phyloP scores from a whole-genome alignment of 306 rosid genomes.

The Pyrus pyrifolia region DNA sequence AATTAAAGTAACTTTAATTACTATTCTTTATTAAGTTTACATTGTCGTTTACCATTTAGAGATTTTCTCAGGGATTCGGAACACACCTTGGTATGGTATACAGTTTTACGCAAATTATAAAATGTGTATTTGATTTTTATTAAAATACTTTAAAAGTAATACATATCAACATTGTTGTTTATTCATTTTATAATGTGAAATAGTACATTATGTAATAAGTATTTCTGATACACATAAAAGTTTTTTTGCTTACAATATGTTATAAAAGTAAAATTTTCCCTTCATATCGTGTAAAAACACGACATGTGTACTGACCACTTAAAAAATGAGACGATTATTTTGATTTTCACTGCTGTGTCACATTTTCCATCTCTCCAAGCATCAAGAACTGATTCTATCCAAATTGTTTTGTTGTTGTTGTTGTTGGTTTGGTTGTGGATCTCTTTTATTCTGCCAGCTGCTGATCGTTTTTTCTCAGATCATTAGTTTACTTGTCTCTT shows the following conservation, averaged over 20 bases:
- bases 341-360: background rate
- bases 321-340: background rate
- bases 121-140: background rate
- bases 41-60: background rate
- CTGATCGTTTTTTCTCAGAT: slow-evolving; percentile 33
- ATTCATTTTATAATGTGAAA: no score
- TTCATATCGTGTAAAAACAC: background rate
- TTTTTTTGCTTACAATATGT: background rate
- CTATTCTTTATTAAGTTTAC: background rate
- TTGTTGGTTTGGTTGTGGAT: slow-evolving; percentile 19
- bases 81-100: background rate
- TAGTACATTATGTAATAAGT: rapidly evolving
- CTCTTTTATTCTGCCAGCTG: slow-evolving; percentile 29
- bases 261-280: background rate
- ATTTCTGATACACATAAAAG: background rate
- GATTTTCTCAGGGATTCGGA: background rate
- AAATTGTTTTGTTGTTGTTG: slow-evolving; percentile 10
- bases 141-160: no score
- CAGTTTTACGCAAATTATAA: background rate
- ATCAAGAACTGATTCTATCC: slow-evolving; percentile 16
- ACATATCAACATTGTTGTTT: no score
- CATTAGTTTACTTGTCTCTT: slow-evolving; percentile 18
- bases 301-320: background rate
- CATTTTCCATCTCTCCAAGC: slow-evolving; percentile 23
- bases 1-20: background rate